These are phyloP conservation scores for Pleurotus djamor DNA, from an alignment of 768 basidiomycete genomes.

Conservation along the genomic window DNA sequence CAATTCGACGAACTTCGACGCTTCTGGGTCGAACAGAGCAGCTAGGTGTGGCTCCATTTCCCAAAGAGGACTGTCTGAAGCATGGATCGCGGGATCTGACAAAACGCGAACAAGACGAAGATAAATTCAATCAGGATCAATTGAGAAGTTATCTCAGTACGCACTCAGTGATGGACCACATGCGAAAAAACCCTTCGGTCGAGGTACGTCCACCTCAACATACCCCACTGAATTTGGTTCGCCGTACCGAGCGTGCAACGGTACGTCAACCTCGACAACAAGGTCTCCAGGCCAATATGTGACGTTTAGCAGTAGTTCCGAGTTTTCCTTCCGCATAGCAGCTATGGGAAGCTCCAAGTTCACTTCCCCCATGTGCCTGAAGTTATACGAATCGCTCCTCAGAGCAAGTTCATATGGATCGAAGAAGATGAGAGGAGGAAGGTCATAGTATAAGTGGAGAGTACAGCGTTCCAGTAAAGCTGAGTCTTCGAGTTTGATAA, in stretches of 20 bases:
- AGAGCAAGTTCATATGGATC: slow-evolving; percentile 47
- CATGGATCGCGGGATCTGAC: not conserved
- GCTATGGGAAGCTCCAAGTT: slow-evolving; percentile 45
- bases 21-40: slow-evolving; percentile 14
- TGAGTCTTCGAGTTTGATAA: not conserved
- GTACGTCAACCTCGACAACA: slow-evolving; percentile 32
- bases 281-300: slow-evolving; percentile 6
- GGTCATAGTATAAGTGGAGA: slow-evolving; percentile 32
- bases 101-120: not conserved
- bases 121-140: not conserved
- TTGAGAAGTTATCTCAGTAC: slow-evolving; percentile 13
- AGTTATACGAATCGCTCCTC: slow-evolving; percentile 31
- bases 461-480: slow-evolving; percentile 23
- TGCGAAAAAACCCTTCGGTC: slow-evolving; percentile 35
- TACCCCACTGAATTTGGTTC: slow-evolving; percentile 19
- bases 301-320: slow-evolving; percentile 22
- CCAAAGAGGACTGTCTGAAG: slow-evolving; percentile 10
- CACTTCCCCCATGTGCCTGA: slow-evolving; percentile 36
- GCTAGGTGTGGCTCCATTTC: slow-evolving; percentile 9
- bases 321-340: slow-evolving; percentile 26
- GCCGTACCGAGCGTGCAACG: slow-evolving; percentile 47
- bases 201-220: slow-evolving; percentile 25
- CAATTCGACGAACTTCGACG: slow-evolving; percentile 17
- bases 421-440: slow-evolving; percentile 43
- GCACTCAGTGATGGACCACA: slow-evolving; percentile 23